Percentiles rank a stretch among this genome's conserved stretches.
Evolutionary conservation across 176 grass and related monocot species (phyloP).

Genomic region (maize (Zea mays)): Zm-B73-REFERENCE-NAM-5.0 NC_050103.1:167200001-167200500

Average conservation of each 20-base stretch:
- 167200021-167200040: constrained; percentile 80
- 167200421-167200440: constrained; percentile 52
- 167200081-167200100: constrained; percentile 77
- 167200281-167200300: constrained; percentile 67
- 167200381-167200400: constrained; percentile 59
- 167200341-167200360: constrained; percentile 66
- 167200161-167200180: constrained; percentile 71
- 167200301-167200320: constrained; percentile 57
- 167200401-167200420: constrained; percentile 58
- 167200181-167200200: constrained; percentile 58
- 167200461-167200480: constrained; percentile 55
- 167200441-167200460: constrained; percentile 58
- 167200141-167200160: constrained; percentile 67
- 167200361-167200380: constrained; percentile 48
- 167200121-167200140: constrained; percentile 80
- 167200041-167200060: constrained; percentile 86
- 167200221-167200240: constrained; percentile 65
- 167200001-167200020: constrained; percentile 72
- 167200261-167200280: constrained; percentile 63
- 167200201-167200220: constrained; percentile 62
- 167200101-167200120: constrained; percentile 63
- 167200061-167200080: constrained; percentile 67
- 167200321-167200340: constrained; percentile 62
- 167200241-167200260: constrained; percentile 55
- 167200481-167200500: constrained; percentile 66